These are phyloP conservation scores for Penicillium freii DNA, from an alignment of 2,329 filamentous ascomycete genomes.

Conservation along the genomic window DNA sequence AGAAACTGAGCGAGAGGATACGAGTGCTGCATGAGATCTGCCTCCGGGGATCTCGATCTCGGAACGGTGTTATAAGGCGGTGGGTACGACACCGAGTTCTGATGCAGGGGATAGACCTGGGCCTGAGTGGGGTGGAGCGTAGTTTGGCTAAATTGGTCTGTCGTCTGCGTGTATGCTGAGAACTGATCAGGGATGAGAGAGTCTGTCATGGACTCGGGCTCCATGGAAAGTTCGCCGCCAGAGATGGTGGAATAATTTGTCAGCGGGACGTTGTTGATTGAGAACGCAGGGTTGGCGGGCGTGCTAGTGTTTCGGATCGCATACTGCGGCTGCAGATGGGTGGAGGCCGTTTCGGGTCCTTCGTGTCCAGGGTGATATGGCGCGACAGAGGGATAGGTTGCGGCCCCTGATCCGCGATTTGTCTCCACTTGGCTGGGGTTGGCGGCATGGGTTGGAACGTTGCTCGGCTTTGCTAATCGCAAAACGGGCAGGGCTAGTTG, in stretches of 20 bases:
- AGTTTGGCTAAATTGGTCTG: conserved; percentile 14
- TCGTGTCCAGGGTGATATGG: conserved; percentile 3
- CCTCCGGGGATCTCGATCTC: conserved; percentile 20
- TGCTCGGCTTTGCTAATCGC: conserved; percentile 45
- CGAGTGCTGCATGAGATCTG: conserved; percentile 20
- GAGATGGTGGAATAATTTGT: conserved; percentile 26
- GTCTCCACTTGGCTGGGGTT: conserved; percentile 5
- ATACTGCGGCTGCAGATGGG: conserved; percentile 15
- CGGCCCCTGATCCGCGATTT: neutral
- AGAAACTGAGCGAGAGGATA: conserved; percentile 23
- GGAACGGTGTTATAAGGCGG: conserved; percentile 33
- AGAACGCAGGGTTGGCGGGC: conserved; percentile 8
- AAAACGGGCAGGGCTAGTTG: conserved; percentile 81
- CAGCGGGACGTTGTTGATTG: conserved; percentile 12
- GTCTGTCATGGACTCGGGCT: conserved; percentile 29
- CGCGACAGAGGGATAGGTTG: conserved; percentile 3
- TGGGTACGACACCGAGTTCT: conserved; percentile 35
- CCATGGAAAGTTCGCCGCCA: conserved; percentile 26
- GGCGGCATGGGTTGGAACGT: conserved; percentile 25
- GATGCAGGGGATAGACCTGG: conserved; percentile 29
- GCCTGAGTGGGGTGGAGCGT: conserved; percentile 18
- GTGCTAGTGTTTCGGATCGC: conserved; percentile 12
- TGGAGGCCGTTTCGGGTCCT: neutral
- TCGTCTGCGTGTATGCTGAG: conserved; percentile 11
- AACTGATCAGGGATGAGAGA: conserved; percentile 17